Percentiles rank a stretch among this genome's conserved stretches.
Evolutionary conservation across 768 basidiomycete genomes (phyloP).

Genomic region (Lenzites betulinus): DNA sequence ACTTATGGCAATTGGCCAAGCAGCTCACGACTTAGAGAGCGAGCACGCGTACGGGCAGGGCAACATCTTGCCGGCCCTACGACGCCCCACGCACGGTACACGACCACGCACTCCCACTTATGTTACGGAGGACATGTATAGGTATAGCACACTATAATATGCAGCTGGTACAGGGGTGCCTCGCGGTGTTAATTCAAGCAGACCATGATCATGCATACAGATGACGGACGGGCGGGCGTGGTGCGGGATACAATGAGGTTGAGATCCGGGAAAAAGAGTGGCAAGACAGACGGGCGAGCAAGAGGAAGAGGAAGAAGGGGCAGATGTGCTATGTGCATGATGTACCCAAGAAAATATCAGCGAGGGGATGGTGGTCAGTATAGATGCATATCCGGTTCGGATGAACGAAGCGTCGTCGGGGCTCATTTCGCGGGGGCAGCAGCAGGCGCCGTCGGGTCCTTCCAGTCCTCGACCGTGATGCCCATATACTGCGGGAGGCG

Average conservation of each 20-base stretch:
- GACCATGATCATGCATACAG: background rate
- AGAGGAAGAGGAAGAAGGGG: too few relatives aligned
- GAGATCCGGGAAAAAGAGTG: too few relatives aligned
- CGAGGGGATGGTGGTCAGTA: too few relatives aligned
- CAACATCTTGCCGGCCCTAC: too few relatives aligned
- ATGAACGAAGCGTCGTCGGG: too few relatives aligned
- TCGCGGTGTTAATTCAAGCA: background rate
- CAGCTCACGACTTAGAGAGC: too few relatives aligned
- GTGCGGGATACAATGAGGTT: background rate
- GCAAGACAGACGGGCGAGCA: too few relatives aligned
- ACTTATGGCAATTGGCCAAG: too few relatives aligned
- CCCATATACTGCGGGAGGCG: constrained; percentile 21
- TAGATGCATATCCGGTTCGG: background rate
- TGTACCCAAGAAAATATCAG: too few relatives aligned
- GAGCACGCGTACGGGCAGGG: too few relatives aligned
- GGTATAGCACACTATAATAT: constrained; percentile 11
- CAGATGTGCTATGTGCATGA: too few relatives aligned
- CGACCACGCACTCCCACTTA: background rate
- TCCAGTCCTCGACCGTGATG: constrained; percentile 21
- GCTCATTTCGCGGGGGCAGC: constrained; percentile 2
- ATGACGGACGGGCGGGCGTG: background rate
- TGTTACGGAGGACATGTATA: background rate
- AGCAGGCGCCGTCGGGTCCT: constrained; percentile 9
- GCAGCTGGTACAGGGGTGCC: constrained; percentile 9
- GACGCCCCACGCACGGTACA: too few relatives aligned